phyloP scores from a whole-genome alignment of 495 filamentous ascomycete species.

The Amphirosellinia nigrospora region DNA sequence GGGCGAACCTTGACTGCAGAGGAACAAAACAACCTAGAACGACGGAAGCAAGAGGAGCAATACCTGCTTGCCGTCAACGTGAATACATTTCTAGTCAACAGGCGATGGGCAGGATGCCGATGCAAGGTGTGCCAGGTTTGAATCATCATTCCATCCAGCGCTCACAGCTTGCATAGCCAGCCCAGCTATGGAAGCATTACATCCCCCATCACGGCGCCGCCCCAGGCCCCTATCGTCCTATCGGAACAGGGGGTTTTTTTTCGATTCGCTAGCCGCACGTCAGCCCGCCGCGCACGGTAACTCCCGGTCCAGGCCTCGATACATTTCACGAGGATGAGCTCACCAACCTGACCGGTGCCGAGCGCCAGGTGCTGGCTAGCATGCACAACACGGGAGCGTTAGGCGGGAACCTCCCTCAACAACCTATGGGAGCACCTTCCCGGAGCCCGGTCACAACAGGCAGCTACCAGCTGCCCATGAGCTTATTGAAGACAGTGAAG shows the following conservation, averaged over 20 bases:
- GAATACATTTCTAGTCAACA: constrained; percentile 91
- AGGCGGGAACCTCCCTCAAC: constrained; percentile 36
- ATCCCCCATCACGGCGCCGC: constrained; percentile 79
- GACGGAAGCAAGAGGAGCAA: constrained; percentile 97
- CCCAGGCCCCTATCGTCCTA: constrained; percentile 69
- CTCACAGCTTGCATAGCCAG: constrained; percentile 94
- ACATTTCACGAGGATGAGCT: constrained; percentile 57
- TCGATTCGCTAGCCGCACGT: constrained; percentile 61
- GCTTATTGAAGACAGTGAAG: constrained; percentile 56
- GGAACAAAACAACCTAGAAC: constrained; percentile 95
- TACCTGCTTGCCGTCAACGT: constrained; percentile 94
- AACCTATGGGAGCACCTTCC: constrained; percentile 40
- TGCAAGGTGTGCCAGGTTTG: constrained; percentile 73
- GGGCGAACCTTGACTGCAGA: constrained; percentile 97
- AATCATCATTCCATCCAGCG: constrained; percentile 94
- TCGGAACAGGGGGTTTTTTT: constrained; percentile 64
- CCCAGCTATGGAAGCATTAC: constrained; percentile 92
- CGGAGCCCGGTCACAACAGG: constrained; percentile 43
- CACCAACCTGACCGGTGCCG: constrained; percentile 43
- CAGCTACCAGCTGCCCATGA: constrained; percentile 50
- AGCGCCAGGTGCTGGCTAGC: constrained; percentile 44
- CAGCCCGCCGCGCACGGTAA: constrained; percentile 40
- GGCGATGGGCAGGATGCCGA: constrained; percentile 58
- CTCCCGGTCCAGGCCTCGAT: constrained; percentile 44
- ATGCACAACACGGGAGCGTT: constrained; percentile 35